A percentile compares a stretch with the other conserved stretches of the same genome.
Evolutionary conservation across 306 rosid genomes (phyloP).

Genomic region (Astragalus glycyphyllos): DNA sequence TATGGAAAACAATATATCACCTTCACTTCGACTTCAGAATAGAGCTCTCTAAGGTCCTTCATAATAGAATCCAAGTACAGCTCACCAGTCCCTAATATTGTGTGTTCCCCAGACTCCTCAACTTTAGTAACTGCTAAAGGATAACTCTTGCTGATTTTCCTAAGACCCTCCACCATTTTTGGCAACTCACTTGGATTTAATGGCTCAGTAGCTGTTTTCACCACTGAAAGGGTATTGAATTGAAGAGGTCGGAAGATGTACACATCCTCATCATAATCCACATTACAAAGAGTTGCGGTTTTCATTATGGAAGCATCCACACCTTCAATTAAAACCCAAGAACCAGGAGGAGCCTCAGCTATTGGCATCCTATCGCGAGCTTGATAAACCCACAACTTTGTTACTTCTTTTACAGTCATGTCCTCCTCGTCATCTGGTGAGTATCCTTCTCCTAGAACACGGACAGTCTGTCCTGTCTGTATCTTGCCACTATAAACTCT

Average conservation of each 20-base stretch:
- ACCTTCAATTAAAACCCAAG: slow-evolving; percentile 98
- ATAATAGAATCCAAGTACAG: slow-evolving; percentile 97
- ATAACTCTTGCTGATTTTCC: slow-evolving; percentile 98
- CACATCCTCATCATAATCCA: slow-evolving; percentile 82
- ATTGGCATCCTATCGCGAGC: slow-evolving; percentile 94
- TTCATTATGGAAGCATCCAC: slow-evolving; percentile 99
- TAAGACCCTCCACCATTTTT: slow-evolving; percentile 98
- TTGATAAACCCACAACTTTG: slow-evolving; percentile 95
- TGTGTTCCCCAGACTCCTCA: slow-evolving; percentile 99
- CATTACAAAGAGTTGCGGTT: slow-evolving; percentile 90
- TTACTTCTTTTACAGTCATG: slow-evolving; percentile 95
- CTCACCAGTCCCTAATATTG: slow-evolving; percentile 94
- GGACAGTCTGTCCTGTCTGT: slow-evolving; percentile 92
- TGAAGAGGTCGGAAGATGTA: slow-evolving; percentile 93
- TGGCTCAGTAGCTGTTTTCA: slow-evolving; percentile 97
- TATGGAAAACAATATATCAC: slow-evolving; percentile 43
- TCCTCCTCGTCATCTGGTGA: slow-evolving; percentile 99
- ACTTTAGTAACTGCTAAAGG: slow-evolving; percentile 97
- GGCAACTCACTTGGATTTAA: slow-evolving; percentile 98
- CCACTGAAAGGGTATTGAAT: slow-evolving; percentile 95
- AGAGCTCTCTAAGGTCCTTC: slow-evolving; percentile 98
- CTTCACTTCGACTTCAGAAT: slow-evolving; percentile 99
- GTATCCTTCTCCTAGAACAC: slow-evolving; percentile 97
- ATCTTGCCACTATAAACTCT: slow-evolving; percentile 94
- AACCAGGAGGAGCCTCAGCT: slow-evolving; percentile 95